Conservation (phyloP, 352 stramenopile genomes). For the Sclerospora graminicola region DNA sequence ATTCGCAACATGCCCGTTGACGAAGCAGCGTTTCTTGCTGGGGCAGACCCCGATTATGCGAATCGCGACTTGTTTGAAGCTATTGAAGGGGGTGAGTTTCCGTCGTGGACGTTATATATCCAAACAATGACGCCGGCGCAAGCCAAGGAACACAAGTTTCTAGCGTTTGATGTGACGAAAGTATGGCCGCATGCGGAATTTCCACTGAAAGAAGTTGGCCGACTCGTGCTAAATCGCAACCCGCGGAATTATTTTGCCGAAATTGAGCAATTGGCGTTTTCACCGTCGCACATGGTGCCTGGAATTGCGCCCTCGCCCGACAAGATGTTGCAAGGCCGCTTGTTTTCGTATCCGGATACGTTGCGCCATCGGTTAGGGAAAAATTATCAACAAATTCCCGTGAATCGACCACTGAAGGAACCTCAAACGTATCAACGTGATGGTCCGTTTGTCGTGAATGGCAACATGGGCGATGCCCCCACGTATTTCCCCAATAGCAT, state of each 20-base stretch:
- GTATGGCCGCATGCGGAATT: not conserved
- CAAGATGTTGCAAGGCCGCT: constrained; percentile 84
- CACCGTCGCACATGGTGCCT: constrained; percentile 85
- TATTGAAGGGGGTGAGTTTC: constrained; percentile 54
- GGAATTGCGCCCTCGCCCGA: constrained; percentile 82
- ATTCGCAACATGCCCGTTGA: constrained; percentile 63
- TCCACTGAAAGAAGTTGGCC: constrained; percentile 48
- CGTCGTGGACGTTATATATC: constrained; percentile 77
- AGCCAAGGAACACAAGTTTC: constrained; percentile 23
- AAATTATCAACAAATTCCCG: constrained; percentile 88
- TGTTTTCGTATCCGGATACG: constrained; percentile 88
- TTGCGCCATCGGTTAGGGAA: constrained; percentile 77
- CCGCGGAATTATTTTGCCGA: constrained; percentile 91
- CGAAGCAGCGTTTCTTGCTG: constrained; percentile 48
- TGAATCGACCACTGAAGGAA: constrained; percentile 76
- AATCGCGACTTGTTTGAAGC: constrained; percentile 83
- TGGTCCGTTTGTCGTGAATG: constrained; percentile 64
- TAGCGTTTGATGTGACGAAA: constrained; percentile 2
- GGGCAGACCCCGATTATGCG: constrained; percentile 68
- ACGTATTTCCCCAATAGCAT: constrained; percentile 89
- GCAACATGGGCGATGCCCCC: constrained; percentile 54
- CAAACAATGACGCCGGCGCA: constrained; percentile 81
- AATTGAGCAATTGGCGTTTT: constrained; percentile 89
- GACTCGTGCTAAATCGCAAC: constrained; percentile 87
- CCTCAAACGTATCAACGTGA: constrained; percentile 79